A percentile compares a stretch with the other conserved stretches of the same genome.
Conservation (phyloP, 345 rosid species). For the Sisymbrium altissimum region DNA sequence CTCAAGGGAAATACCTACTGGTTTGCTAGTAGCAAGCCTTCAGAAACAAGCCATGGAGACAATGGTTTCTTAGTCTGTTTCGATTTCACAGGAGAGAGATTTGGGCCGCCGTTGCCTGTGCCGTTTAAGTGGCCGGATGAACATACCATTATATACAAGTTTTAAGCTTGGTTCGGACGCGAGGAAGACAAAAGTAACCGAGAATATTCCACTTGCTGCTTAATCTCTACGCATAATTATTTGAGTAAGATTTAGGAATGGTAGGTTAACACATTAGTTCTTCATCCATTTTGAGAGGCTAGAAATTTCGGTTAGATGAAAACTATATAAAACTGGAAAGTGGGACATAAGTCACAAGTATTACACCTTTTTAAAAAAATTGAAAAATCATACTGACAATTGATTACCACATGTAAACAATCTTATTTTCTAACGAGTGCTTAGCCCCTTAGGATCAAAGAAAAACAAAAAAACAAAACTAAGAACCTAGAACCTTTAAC, state of each 20-base stretch:
- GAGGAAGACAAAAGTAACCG: background rate
- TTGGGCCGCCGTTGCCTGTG: too few species aligned
- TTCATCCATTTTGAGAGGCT: background rate
- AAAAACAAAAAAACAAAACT: background rate
- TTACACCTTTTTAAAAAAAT: too few species aligned
- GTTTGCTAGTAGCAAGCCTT: too few species aligned
- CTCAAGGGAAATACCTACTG: too few species aligned
- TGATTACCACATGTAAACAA: background rate
- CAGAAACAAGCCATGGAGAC: too few species aligned
- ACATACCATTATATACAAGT: slow-evolving; percentile 2
- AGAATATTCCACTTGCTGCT: slow-evolving; percentile 16
- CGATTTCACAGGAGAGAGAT: too few species aligned
- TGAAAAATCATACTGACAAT: background rate
- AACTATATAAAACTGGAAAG: background rate
- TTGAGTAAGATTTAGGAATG: too few species aligned
- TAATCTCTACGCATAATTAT: slow-evolving; percentile 14
- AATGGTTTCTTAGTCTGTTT: too few species aligned
- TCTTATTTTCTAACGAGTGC: background rate
- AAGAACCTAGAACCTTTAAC: background rate
- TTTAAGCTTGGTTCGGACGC: slow-evolving; percentile 14
- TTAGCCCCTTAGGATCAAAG: background rate
- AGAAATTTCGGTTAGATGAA: background rate
- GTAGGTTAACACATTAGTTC: too few species aligned
- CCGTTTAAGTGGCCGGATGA: too few species aligned
- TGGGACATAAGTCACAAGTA: background rate